These are phyloP conservation scores for Curvularia hawaiiensis DNA, from an alignment of 2,329 filamentous ascomycete genomes.

Conservation along the genomic window DNA sequence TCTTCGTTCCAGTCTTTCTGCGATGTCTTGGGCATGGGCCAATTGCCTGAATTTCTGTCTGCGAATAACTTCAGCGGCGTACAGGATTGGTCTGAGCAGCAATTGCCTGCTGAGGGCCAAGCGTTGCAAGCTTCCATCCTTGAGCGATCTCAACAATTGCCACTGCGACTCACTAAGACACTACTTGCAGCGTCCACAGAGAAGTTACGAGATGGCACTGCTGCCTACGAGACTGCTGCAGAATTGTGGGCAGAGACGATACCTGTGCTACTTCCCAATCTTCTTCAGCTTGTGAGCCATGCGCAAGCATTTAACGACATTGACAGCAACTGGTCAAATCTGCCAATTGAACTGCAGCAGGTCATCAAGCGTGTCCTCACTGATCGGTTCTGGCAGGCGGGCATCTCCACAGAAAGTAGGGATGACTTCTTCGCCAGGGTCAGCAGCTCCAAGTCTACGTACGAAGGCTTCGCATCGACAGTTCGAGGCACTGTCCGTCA, in stretches of 20 bases:
- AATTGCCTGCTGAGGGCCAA: conserved; percentile 79
- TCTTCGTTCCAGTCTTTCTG: conserved; percentile 80
- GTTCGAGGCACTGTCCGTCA: conserved; percentile 88
- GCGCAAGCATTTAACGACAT: conserved; percentile 92
- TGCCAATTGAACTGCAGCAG: conserved; percentile 75
- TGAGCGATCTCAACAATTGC: conserved; percentile 74
- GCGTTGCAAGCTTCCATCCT: conserved; percentile 79
- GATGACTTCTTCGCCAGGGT: conserved; percentile 97
- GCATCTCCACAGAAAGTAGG: conserved; percentile 92
- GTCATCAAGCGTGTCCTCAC: conserved; percentile 85
- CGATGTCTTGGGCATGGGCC: conserved; percentile 76
- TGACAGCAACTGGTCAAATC: conserved; percentile 73
- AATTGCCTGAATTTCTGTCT: conserved; percentile 79
- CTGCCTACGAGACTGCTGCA: conserved; percentile 76
- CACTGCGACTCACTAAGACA: conserved; percentile 85
- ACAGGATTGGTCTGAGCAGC: conserved; percentile 79
- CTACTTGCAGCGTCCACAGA: conserved; percentile 94
- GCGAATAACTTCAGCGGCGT: conserved; percentile 74
- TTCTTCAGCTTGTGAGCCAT: conserved; percentile 85
- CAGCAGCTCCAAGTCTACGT: conserved; percentile 82
- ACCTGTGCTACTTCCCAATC: conserved; percentile 79
- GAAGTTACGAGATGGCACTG: conserved; percentile 75
- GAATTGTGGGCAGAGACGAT: conserved; percentile 85
- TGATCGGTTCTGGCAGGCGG: conserved; percentile 97
- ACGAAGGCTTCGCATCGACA: conserved; percentile 93